Evolutionary conservation across 345 rosid genomes (phyloP).

Genomic region (Lumnitzera littorea): DNA sequence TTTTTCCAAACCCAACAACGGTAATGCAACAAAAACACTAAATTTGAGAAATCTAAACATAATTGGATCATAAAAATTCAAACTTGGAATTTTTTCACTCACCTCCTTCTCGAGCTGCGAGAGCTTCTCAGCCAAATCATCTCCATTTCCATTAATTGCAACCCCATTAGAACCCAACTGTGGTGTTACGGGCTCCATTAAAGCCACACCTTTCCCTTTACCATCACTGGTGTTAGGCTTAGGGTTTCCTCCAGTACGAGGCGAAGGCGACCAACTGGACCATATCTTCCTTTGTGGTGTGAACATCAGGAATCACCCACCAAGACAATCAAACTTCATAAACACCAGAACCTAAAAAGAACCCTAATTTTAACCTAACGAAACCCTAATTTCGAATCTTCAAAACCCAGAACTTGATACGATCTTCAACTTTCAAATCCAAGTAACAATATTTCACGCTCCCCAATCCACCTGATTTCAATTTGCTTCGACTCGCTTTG

Average conservation of each 20-base stretch:
- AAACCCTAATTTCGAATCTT: too few relatives aligned
- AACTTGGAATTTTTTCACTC: not conserved
- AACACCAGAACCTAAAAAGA: slow-evolving; percentile 23
- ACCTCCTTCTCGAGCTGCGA: slow-evolving; percentile 85
- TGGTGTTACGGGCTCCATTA: slow-evolving; percentile 42
- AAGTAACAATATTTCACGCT: too few relatives aligned
- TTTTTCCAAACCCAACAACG: not conserved
- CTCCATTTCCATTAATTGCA: slow-evolving; percentile 35
- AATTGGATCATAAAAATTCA: not conserved
- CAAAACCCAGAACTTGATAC: too few relatives aligned
- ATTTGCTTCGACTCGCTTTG: too few relatives aligned
- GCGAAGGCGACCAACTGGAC: slow-evolving; percentile 65
- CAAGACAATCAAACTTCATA: slow-evolving; percentile 11
- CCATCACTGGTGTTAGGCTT: slow-evolving; percentile 18
- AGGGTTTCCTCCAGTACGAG: slow-evolving; percentile 32
- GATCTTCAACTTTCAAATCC: too few relatives aligned
- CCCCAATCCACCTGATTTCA: too few relatives aligned
- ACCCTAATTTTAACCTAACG: slow-evolving; percentile 2
- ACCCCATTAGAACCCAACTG: slow-evolving; percentile 16
- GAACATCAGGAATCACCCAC: slow-evolving; percentile 38
- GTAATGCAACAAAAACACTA: too few relatives aligned
- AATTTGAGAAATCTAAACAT: not conserved
- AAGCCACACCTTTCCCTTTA: slow-evolving; percentile 30
- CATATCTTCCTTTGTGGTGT: slow-evolving; percentile 72
- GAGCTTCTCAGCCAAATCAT: slow-evolving; percentile 33